phyloP scores from a whole-genome alignment of 441 rosid species.

The Populus trichocarpa region DNA sequence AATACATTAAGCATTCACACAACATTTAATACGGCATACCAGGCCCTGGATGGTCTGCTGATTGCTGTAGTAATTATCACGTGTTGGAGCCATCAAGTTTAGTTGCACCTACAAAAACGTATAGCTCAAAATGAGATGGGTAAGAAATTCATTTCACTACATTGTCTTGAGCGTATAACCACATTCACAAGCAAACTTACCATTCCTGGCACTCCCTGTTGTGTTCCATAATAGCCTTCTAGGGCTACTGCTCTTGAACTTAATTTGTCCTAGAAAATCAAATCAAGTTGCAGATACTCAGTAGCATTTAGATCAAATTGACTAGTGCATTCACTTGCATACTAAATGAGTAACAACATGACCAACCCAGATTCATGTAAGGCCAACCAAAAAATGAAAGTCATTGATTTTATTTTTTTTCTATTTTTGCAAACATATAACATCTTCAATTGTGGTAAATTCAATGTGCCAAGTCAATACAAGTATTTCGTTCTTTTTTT shows the following conservation, averaged over 20 bases:
- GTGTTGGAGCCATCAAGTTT: slow-evolving; percentile 81
- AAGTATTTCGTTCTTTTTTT: background rate
- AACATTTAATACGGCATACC: slow-evolving; percentile 43
- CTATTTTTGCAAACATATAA: background rate
- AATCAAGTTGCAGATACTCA: slow-evolving; percentile 8
- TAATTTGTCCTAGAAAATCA: slow-evolving; percentile 58
- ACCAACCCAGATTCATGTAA: background rate
- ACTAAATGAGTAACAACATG: background rate
- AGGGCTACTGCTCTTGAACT: slow-evolving; percentile 62
- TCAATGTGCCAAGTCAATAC: background rate
- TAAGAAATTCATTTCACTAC: slow-evolving; percentile 3
- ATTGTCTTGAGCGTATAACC: slow-evolving; percentile 13
- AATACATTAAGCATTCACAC: background rate
- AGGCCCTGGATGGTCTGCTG: slow-evolving; percentile 82
- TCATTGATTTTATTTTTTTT: background rate
- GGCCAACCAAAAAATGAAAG: background rate
- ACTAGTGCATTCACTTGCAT: background rate
- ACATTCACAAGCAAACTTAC: slow-evolving; percentile 33
- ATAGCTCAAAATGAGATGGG: slow-evolving; percentile 6
- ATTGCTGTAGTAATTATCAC: slow-evolving; percentile 64
- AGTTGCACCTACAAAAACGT: slow-evolving; percentile 63
- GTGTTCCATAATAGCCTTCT: slow-evolving; percentile 65
- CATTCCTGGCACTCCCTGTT: slow-evolving; percentile 66
- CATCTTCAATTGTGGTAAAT: background rate
- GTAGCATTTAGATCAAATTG: background rate